Conservation (phyloP, 2,329 filamentous ascomycete species). For the Bipolaris gigantea region DNA sequence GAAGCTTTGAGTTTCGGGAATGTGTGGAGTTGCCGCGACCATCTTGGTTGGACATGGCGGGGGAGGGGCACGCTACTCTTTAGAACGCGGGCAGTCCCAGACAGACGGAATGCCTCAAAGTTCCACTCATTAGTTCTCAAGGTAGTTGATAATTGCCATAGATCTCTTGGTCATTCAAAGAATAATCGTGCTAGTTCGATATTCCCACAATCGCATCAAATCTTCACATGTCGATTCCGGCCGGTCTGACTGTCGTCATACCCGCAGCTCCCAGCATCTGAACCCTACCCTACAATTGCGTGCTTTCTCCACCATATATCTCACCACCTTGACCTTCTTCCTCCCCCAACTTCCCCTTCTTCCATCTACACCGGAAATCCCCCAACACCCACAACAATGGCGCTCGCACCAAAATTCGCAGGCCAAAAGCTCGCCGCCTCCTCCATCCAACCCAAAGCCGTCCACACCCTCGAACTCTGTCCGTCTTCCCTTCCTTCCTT, state of each 20-base stretch:
- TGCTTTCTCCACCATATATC: constrained; percentile 14
- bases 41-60: constrained; percentile 17
- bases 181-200: too few relatives aligned
- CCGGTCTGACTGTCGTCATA: constrained; percentile 29
- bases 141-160: neutral
- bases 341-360: neutral
- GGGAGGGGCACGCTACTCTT: constrained; percentile 10
- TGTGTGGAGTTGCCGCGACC: constrained; percentile 12
- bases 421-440: constrained; percentile 66
- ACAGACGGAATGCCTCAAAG: neutral
- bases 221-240: neutral
- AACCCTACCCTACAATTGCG: constrained; percentile 26
- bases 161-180: neutral
- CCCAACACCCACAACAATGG: constrained; percentile 55
- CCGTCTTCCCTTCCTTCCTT: constrained; percentile 15
- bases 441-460: constrained; percentile 46
- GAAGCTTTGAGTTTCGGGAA: constrained; percentile 16
- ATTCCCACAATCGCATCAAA: neutral
- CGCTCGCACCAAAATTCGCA: constrained; percentile 75
- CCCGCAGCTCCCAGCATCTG: constrained; percentile 11
- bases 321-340: neutral
- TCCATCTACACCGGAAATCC: neutral
- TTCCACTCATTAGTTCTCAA: neutral
- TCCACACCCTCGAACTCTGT: constrained; percentile 60
- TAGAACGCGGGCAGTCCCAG: neutral